Evolutionary conservation across 1,284 basidiomycete species (phyloP), one percentile per base, ranked within the genome.

Genomic region (Ganoderma resinaceum): DNA sequence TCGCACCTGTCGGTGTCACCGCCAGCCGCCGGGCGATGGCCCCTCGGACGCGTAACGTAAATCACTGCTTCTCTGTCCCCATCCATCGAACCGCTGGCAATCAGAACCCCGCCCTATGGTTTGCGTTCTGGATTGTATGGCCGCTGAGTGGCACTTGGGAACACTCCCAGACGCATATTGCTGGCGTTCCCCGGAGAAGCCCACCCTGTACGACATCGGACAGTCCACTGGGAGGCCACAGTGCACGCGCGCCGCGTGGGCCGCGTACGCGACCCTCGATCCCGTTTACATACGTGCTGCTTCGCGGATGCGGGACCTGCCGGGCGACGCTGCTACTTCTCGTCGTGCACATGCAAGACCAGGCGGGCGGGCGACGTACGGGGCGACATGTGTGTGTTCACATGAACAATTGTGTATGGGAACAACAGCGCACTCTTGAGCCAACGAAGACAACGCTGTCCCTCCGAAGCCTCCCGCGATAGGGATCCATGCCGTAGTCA

Each of bases 31-130:
- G 67, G 70, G 12, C 66, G 60, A 53, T 61, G 61, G 69, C 61
- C 53, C 38, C 65, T 53, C 63, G 65, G 60, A 63, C 63, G 64
- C 57, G 61, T 69, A 69, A 72, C 70, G 70, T 72, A 72, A 72
- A 72, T 68, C 70, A 53, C 66, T 61, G 61, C 66, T 69, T 66
- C 68, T 55, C 29, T 31, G 42, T 37, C 37, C 57, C 58, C 37
- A 60, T 40, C 58, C 31, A 53, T 49, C 46, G 23, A 23, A 14
- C 46, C 46, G 46, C 46, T 33, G 38, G 33, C 62, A 63, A 67
- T 67, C 66, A 67, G 69, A 67, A 65, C 63, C 63, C 57, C 61
- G 53, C n/a, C 55, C 11, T 59, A 59, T 59, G 37, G 37, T 38
- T 40, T 37, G 37, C 37, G 23, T 26, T 60, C 67, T 63, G 59